These are phyloP conservation scores for Globisporangium acanthophoron DNA, from an alignment of 352 stramenopile species.

Conservation along the genomic window DNA sequence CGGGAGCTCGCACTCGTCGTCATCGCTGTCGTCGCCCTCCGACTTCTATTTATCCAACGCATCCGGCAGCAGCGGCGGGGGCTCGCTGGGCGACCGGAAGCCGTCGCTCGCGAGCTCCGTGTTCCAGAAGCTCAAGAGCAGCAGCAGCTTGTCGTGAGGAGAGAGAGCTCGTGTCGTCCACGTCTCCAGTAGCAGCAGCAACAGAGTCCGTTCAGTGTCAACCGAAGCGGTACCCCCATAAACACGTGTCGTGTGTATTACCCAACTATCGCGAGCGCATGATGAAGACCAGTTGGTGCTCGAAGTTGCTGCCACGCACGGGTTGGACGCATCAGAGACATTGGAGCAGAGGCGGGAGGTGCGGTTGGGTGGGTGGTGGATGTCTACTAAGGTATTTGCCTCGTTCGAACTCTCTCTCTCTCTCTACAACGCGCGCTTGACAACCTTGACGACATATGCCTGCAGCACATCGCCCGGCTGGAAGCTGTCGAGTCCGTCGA, in stretches of 20 bases:
- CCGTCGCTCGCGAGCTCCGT: conserved; percentile 41
- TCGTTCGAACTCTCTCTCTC: not conserved
- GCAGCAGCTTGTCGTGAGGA: not conserved
- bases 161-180: not conserved
- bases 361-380: not conserved
- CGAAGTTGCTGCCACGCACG: too few relatives aligned
- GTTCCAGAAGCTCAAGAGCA: conserved; percentile 60
- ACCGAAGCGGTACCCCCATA: too few relatives aligned
- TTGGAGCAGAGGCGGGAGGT: too few relatives aligned
- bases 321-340: too few relatives aligned
- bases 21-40: conserved; percentile 16
- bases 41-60: conserved; percentile 41
- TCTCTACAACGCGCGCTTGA: conserved; percentile 57
- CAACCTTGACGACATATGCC: conserved; percentile 67
- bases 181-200: not conserved
- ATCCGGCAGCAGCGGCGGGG: conserved; percentile 7
- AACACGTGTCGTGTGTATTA: not conserved
- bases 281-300: too few relatives aligned
- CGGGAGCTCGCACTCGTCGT: conserved; percentile 11
- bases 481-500: conserved; percentile 92
- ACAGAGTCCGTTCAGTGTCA: not conserved
- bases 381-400: conserved; percentile 1
- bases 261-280: too few relatives aligned
- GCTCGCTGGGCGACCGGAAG: conserved; percentile 33
- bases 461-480: conserved; percentile 94